These are phyloP conservation scores for Neocucurbitaria cava DNA, from an alignment of 2,329 filamentous ascomycete genomes.

Conservation along the genomic window DNA sequence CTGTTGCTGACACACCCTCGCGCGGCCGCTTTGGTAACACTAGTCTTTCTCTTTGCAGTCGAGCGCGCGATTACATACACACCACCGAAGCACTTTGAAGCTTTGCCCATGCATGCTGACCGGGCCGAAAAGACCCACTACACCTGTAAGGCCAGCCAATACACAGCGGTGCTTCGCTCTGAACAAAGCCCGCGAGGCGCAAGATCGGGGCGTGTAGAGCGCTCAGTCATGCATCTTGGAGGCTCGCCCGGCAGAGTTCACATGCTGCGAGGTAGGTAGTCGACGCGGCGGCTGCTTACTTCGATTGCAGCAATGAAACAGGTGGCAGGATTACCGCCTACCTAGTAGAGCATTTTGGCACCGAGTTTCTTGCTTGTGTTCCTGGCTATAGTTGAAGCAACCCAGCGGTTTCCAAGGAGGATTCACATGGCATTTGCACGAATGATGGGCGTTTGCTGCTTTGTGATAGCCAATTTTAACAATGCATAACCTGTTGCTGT, in stretches of 20 bases:
- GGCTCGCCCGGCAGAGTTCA: background rate
- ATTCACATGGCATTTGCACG: background rate
- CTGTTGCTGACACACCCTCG: constrained; percentile 10
- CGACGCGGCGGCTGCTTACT: background rate
- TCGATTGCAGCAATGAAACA: too few species aligned
- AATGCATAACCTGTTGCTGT: background rate
- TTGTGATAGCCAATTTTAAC: background rate
- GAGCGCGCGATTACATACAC: background rate
- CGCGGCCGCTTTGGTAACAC: background rate
- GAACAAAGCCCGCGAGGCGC: background rate
- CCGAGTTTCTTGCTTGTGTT: background rate
- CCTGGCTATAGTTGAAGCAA: background rate
- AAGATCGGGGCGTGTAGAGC: background rate
- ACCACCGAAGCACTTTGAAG: background rate
- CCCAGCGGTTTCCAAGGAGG: background rate
- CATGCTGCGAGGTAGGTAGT: background rate
- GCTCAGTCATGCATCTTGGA: background rate
- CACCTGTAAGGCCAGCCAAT: background rate
- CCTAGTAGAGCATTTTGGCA: background rate
- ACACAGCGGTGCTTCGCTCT: background rate
- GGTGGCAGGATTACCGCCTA: background rate
- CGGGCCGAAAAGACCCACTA: background rate
- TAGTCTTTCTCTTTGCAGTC: background rate
- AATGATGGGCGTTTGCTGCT: background rate
- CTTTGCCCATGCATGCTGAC: background rate